Conservation (phyloP, 106 monocot species). For the Dioscorea zingiberensis region DNA sequence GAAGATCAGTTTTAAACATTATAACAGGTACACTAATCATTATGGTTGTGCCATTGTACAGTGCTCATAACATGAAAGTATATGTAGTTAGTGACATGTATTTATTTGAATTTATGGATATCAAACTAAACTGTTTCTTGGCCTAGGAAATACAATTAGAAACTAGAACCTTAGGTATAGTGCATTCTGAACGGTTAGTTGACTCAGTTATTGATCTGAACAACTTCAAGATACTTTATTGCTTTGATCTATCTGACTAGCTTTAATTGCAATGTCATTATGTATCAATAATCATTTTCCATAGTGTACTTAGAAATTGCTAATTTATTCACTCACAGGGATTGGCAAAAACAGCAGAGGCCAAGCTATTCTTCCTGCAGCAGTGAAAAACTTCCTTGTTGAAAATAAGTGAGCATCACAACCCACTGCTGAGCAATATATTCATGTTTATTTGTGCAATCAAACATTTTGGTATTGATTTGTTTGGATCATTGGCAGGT, state of each 20-base stretch:
- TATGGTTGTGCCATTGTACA: too few species aligned
- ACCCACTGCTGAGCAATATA: neutral
- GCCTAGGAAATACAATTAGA: neutral
- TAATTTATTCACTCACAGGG: constrained; percentile 32
- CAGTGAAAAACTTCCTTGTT: constrained; percentile 72
- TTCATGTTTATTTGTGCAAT: neutral
- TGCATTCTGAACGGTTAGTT: too few species aligned
- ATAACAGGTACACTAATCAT: constrained; percentile 58
- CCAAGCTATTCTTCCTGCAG: constrained; percentile 71
- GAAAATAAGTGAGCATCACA: constrained; percentile 54
- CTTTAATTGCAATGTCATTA: too few species aligned
- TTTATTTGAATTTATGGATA: neutral
- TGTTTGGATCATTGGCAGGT: constrained; percentile 24
- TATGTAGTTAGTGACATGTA: neutral
- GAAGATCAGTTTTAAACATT: constrained; percentile 48
- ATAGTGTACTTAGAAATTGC: too few species aligned
- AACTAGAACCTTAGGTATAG: too few species aligned
- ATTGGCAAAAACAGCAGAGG: constrained; percentile 85
- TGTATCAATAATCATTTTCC: too few species aligned
- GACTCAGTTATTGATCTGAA: too few species aligned
- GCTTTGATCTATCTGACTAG: too few species aligned
- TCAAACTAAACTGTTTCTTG: neutral
- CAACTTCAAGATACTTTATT: too few species aligned
- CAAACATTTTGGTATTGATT: neutral
- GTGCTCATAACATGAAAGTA: too few species aligned